Conservation (phyloP, 768 basidiomycete species). For the Lactarius evosmus region DNA sequence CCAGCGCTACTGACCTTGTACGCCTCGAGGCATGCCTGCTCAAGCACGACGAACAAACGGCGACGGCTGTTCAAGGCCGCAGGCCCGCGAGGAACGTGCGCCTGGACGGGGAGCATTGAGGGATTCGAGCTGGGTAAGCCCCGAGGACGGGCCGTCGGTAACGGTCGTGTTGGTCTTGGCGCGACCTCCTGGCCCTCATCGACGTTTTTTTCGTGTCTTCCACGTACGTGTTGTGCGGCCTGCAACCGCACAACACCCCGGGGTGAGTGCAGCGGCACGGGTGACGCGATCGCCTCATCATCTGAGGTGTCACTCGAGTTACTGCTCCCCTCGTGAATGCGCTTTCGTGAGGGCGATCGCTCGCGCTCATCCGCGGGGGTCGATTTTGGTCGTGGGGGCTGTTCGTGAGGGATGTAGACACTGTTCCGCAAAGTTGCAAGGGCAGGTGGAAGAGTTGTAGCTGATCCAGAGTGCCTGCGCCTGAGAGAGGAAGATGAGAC, state of each 20-base stretch:
- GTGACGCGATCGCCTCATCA: constrained; percentile 46
- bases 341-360: constrained; percentile 43
- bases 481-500: constrained; percentile 31
- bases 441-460: constrained; percentile 36
- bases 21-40: constrained; percentile 93
- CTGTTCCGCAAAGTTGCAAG: constrained; percentile 29
- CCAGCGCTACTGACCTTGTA: constrained; percentile 73
- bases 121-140: constrained; percentile 53
- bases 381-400: constrained; percentile 70
- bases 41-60: constrained; percentile 83
- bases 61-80: constrained; percentile 51
- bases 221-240: constrained; percentile 1
- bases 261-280: constrained; percentile 7
- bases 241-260: not conserved
- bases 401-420: constrained; percentile 37
- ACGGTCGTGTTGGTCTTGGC: constrained; percentile 33
- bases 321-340: constrained; percentile 28
- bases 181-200: constrained; percentile 53
- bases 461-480: constrained; percentile 63
- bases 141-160: constrained; percentile 41
- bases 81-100: constrained; percentile 62
- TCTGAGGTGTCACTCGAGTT: constrained; percentile 33
- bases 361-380: constrained; percentile 63
- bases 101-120: constrained; percentile 78
- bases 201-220: constrained; percentile 30